Conservation (phyloP, 768 basidiomycete species). For the Pholiota microspora region DNA sequence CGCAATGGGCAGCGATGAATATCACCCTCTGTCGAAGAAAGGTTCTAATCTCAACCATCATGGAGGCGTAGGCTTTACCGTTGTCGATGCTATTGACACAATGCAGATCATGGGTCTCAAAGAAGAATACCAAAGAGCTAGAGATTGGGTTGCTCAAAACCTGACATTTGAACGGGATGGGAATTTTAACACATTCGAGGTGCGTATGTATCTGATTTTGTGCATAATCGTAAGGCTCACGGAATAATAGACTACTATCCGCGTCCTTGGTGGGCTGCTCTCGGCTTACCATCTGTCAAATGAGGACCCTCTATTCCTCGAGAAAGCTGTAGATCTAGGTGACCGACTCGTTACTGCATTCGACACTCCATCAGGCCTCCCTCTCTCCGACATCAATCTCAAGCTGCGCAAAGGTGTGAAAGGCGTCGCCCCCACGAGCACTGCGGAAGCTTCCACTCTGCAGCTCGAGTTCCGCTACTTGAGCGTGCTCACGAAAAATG, state of each 20-base stretch:
- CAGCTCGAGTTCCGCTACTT: conserved; percentile 93
- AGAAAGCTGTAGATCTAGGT: conserved; percentile 79
- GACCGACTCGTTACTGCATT: conserved; percentile 83
- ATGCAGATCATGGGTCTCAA: conserved; percentile 85
- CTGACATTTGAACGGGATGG: conserved; percentile 79
- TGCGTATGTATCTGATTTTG: conserved; percentile 38
- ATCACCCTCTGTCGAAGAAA: conserved; percentile 73
- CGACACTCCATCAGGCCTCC: conserved; percentile 79
- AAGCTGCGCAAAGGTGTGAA: conserved; percentile 55
- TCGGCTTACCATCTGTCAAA: conserved; percentile 79
- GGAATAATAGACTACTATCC: conserved; percentile 78
- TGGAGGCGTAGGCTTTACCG: conserved; percentile 86
- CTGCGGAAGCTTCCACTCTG: conserved; percentile 83
- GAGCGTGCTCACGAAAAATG: conserved; percentile 70
- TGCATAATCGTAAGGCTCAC: conserved; percentile 40
- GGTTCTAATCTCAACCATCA: conserved; percentile 78
- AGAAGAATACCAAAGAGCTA: conserved; percentile 79
- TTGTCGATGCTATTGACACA: conserved; percentile 87
- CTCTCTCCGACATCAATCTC: conserved; percentile 79
- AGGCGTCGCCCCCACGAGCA: conserved; percentile 67
- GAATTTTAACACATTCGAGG: conserved; percentile 88
- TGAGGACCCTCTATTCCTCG: conserved; percentile 67
- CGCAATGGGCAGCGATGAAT: conserved; percentile 92
- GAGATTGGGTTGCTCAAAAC: conserved; percentile 70
- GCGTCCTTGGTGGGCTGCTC: conserved; percentile 87